phyloP scores from a whole-genome alignment of 2,329 filamentous ascomycete genomes.

The Aphanoascus verrucosus region DNA sequence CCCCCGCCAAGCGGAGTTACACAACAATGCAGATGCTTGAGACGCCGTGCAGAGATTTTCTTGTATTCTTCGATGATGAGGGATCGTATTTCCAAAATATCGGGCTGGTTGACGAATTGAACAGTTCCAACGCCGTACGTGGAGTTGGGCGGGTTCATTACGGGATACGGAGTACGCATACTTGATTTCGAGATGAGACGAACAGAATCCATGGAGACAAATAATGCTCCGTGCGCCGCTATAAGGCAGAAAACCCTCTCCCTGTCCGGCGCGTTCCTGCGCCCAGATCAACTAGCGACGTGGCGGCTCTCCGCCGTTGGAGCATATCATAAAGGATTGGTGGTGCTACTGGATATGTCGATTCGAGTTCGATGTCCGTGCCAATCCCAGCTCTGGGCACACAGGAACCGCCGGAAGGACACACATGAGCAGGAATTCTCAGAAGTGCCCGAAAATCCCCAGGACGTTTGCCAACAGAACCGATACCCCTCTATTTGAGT shows the following conservation, averaged over 20 bases:
- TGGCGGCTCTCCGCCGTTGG: neutral
- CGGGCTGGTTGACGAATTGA: neutral
- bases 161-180: no score
- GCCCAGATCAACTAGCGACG: neutral
- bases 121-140: neutral
- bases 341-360: neutral
- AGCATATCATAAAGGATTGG: neutral
- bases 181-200: neutral
- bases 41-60: neutral
- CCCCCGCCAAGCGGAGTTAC: slow-evolving; percentile 6
- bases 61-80: no score
- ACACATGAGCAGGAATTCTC: no score
- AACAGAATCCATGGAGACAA: neutral
- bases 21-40: slow-evolving; percentile 5
- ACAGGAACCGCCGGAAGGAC: no score
- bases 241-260: neutral
- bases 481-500: no score
- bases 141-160: neutral
- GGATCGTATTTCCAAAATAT: neutral
- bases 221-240: no score
- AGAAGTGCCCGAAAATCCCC: no score
- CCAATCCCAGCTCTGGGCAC: neutral
- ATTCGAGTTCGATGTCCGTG: neutral
- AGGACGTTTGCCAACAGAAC: no score
- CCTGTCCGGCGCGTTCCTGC: neutral